phyloP scores from a whole-genome alignment of 306 rosid species.

The Quercus suber region DNA sequence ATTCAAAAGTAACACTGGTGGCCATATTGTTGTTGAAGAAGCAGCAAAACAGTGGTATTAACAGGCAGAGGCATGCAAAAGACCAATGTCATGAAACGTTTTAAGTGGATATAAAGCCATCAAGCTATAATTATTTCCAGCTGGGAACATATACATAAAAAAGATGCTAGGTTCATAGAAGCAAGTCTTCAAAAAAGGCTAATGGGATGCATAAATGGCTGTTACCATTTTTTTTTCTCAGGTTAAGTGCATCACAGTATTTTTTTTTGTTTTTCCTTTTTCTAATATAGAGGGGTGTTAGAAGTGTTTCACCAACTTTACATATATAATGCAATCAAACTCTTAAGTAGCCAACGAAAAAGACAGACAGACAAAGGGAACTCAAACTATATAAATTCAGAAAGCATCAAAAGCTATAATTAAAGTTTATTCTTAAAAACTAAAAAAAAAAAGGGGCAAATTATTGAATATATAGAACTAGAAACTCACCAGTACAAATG shows the following conservation, averaged over 20 bases:
- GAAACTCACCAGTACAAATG: constrained; percentile 59
- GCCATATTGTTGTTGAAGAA: neutral
- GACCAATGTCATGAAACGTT: neutral
- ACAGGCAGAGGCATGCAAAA: neutral
- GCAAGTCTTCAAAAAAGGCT: neutral
- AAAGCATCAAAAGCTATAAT: neutral
- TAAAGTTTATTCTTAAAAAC: neutral
- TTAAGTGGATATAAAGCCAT: neutral
- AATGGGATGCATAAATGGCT: neutral
- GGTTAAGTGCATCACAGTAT: neutral
- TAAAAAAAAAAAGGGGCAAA: neutral
- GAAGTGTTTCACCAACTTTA: neutral
- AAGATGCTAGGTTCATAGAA: neutral
- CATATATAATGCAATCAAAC: neutral
- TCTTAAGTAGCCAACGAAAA: neutral
- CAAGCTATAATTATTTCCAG: neutral
- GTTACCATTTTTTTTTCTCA: neutral
- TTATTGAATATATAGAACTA: constrained; percentile 9
- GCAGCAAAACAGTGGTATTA: neutral
- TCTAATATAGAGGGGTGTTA: neutral
- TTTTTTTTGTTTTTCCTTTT: neutral
- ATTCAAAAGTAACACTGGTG: neutral
- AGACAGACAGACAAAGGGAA: neutral
- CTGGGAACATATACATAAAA: too few species aligned
- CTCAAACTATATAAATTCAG: neutral